Conservation (phyloP, 225 moss, liverwort and hornwort species). For the Asterella californica region DNA sequence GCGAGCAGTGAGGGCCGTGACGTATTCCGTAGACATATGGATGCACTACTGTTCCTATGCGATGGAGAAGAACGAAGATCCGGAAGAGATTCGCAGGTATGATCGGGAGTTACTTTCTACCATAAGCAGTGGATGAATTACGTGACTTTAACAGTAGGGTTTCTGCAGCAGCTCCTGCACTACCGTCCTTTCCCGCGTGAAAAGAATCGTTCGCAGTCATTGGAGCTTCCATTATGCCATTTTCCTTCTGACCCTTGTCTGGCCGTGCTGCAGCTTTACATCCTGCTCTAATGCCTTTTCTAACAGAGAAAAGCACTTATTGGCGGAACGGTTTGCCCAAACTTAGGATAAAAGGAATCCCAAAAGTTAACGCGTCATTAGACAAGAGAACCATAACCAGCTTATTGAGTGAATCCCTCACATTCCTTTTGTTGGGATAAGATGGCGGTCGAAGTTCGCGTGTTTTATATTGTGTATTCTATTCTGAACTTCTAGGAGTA, state of each 20-base stretch:
- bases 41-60: constrained; percentile 86
- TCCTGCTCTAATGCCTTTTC: constrained; percentile 88
- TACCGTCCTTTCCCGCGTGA: constrained; percentile 72
- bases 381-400: constrained; percentile 32
- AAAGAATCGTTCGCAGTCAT: constrained; percentile 50
- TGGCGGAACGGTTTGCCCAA: constrained; percentile 87
- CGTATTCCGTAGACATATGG: constrained; percentile 99
- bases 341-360: constrained; percentile 92
- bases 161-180: constrained; percentile 56
- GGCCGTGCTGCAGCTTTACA: constrained; percentile 99
- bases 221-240: constrained; percentile 55
- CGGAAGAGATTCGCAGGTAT: constrained; percentile 74
- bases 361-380: constrained; percentile 32
- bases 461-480: constrained; percentile 37
- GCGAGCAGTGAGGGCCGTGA: constrained; percentile 82
- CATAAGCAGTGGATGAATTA: constrained; percentile 52
- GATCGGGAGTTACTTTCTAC: constrained; percentile 44
- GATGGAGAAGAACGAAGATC: constrained; percentile 82
- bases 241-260: constrained; percentile 97
- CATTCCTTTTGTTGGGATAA: constrained; percentile 31
- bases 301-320: constrained; percentile 97
- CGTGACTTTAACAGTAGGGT: constrained; percentile 56
- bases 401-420: constrained; percentile 20
- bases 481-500: constrained; percentile 41
- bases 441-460: constrained; percentile 36